phyloP scores from a whole-genome alignment of 805 yeast species.

The Candida namnaoensis region DNA sequence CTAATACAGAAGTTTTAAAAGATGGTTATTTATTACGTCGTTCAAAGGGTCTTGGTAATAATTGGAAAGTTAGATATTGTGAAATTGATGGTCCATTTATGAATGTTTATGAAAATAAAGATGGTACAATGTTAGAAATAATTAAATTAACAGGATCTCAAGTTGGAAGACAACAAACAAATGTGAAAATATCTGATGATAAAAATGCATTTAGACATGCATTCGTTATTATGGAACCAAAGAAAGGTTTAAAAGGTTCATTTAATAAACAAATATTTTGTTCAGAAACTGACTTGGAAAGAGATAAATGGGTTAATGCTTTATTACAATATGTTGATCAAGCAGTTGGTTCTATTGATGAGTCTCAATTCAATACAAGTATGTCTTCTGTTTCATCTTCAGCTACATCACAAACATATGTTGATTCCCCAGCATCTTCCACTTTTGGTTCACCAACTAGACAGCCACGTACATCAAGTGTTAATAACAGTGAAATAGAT shows the following conservation, averaged over 20 bases:
- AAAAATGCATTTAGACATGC: slow-evolving; percentile 43
- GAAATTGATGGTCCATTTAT: slow-evolving; percentile 52
- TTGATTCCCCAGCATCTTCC: neutral
- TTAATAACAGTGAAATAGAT: slow-evolving; percentile 6
- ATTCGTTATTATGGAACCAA: slow-evolving; percentile 42
- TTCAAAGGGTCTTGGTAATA: slow-evolving; percentile 52
- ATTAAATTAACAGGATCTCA: slow-evolving; percentile 42
- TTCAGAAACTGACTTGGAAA: slow-evolving; percentile 70
- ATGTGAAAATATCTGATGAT: slow-evolving; percentile 13
- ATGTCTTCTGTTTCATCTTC: neutral
- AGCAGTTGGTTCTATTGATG: no score
- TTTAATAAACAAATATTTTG: slow-evolving; percentile 56
- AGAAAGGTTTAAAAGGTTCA: slow-evolving; percentile 18
- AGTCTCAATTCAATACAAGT: no score
- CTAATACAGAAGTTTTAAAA: slow-evolving; percentile 40
- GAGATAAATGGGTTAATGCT: slow-evolving; percentile 62
- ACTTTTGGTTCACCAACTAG: neutral
- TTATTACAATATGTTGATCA: slow-evolving; percentile 24
- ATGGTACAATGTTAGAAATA: slow-evolving; percentile 45
- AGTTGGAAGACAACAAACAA: slow-evolving; percentile 41
- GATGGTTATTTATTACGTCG: slow-evolving; percentile 61
- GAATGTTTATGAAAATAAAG: slow-evolving; percentile 47
- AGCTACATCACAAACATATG: neutral
- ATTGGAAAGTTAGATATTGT: slow-evolving; percentile 68
- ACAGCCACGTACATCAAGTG: slow-evolving; percentile 1